Evolutionary conservation across 306 rosid species (phyloP).

Genomic region (Boehmeria nivea): DNA sequence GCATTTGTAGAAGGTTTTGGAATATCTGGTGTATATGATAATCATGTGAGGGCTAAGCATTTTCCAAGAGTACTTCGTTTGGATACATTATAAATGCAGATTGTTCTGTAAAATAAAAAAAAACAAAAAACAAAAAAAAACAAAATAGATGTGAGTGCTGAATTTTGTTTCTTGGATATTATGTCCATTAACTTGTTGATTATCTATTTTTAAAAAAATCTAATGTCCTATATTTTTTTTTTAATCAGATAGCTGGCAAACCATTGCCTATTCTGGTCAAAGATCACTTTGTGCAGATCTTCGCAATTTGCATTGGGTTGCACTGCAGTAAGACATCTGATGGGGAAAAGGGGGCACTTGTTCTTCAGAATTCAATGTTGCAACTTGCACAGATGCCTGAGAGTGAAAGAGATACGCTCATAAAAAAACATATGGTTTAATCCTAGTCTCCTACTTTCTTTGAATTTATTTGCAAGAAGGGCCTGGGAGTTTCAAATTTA

Average conservation of each 20-base stretch:
- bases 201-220: too few relatives aligned
- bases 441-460: conserved; percentile 8
- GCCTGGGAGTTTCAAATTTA: not conserved
- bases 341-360: conserved; percentile 55
- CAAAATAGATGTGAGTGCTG: too few relatives aligned
- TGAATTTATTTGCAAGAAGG: not conserved
- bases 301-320: conserved; percentile 70
- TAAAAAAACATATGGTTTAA: conserved; percentile 79
- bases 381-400: conserved; percentile 69
- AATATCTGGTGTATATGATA: too few relatives aligned
- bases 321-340: conserved; percentile 67
- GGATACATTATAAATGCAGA: too few relatives aligned
- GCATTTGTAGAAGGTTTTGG: too few relatives aligned
- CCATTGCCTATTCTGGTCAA: conserved; percentile 54
- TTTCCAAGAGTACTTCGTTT: too few relatives aligned
- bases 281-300: conserved; percentile 65
- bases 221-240: conserved; percentile 19
- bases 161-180: too few relatives aligned
- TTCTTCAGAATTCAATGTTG: conserved; percentile 73
- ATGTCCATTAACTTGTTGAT: too few relatives aligned
- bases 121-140: too few relatives aligned
- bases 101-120: too few relatives aligned
- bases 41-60: too few relatives aligned
- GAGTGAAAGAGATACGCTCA: conserved; percentile 70
- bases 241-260: conserved; percentile 65